These are phyloP conservation scores for Spiromastix sp. DNA, from an alignment of 2,329 filamentous ascomycete species.

Conservation along the genomic window DNA sequence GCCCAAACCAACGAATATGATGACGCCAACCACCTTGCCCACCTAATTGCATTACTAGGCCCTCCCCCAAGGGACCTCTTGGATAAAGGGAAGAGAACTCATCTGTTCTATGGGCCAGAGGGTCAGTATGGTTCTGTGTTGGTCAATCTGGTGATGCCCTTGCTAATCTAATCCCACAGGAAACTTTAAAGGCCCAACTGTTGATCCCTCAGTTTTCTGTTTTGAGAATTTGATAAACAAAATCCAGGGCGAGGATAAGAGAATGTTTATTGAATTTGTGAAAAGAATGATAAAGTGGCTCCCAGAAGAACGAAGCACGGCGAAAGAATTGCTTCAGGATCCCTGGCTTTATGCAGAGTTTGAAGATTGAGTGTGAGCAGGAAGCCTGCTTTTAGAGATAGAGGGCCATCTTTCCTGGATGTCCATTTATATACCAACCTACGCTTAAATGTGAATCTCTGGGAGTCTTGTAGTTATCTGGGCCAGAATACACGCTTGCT, in stretches of 20 bases:
- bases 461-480: no score
- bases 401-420: no score
- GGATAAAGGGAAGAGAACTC: conserved; percentile 5
- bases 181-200: conserved; percentile 9
- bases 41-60: conserved; percentile 10
- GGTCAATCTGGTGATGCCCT: conserved; percentile 7
- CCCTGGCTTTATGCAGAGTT: conserved; percentile 11
- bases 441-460: no score
- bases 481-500: no score
- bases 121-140: conserved; percentile 14
- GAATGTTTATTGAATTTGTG: conserved; percentile 21
- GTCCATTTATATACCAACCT: no score
- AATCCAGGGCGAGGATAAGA: conserved; percentile 20
- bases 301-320: conserved; percentile 22
- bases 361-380: no score
- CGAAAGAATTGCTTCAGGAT: conserved; percentile 22
- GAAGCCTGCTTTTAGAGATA: no score
- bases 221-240: conserved; percentile 9
- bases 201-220: conserved; percentile 7
- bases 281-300: conserved; percentile 22
- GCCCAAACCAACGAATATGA: conserved; percentile 12
- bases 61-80: conserved; percentile 9
- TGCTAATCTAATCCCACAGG: conserved; percentile 16
- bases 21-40: conserved; percentile 13
- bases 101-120: conserved; percentile 15